These are phyloP conservation scores for Fusarium piperis DNA, from an alignment of 2,329 filamentous ascomycete species.

Conservation along the genomic window DNA sequence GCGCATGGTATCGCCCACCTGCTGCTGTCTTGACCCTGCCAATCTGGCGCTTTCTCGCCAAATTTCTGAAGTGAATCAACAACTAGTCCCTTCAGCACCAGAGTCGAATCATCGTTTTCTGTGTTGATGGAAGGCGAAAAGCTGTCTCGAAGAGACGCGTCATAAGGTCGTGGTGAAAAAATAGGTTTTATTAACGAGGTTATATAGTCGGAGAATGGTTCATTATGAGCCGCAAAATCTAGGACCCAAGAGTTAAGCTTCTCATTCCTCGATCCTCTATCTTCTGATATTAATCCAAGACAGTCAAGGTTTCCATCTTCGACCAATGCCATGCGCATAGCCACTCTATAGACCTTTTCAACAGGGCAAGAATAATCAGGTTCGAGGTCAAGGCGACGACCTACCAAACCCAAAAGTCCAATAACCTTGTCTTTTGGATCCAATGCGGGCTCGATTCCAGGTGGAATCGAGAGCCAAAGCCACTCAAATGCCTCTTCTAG, in stretches of 20 bases:
- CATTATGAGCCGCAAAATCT: not conserved
- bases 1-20: not conserved
- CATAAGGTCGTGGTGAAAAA: not conserved
- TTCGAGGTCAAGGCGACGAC: not conserved
- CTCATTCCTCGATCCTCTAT: not conserved
- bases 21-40: not conserved
- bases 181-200: constrained; percentile 6
- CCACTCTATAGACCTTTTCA: constrained; percentile 4
- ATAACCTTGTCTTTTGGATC: constrained; percentile 6
- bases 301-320: constrained; percentile 4
- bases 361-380: constrained; percentile 14
- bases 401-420: not conserved
- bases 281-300: constrained; percentile 6
- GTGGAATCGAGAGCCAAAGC: constrained; percentile 2
- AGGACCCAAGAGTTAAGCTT: not conserved
- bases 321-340: not conserved
- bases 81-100: not conserved
- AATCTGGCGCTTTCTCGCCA: not conserved
- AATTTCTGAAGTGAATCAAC: not conserved
- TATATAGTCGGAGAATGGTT: not conserved
- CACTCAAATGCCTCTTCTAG: not conserved
- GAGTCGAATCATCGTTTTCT: not conserved
- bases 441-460: not conserved
- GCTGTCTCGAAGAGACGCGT: not conserved
- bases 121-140: not conserved